Evolutionary conservation across 495 filamentous ascomycete species (phyloP), one percentile per base, ranked within the genome.

Genomic region (Penicillium manginii): DNA sequence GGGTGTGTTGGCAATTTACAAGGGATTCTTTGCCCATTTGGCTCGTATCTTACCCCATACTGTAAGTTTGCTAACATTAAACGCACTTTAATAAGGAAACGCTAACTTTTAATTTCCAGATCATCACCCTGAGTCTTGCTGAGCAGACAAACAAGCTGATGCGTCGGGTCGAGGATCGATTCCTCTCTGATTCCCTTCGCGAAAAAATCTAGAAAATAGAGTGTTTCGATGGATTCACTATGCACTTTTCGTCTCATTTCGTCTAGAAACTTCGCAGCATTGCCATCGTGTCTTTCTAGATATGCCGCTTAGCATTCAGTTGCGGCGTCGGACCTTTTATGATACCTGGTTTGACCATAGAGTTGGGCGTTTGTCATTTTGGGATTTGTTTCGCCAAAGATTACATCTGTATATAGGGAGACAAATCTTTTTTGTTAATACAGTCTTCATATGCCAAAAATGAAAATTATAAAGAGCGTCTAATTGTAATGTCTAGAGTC

Each of bases 71-170:
- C 33, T 39, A 4, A 17, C 9, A 48, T n/a, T 23, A 15, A 15
- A 40, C 18, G 11, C 17, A 47, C 35, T 22, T 4, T 39, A 26
- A 19, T 26, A 14, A 26, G 10, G n/a, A 19, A 19, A 33, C 33
- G 50, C 60, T 69, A 59, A 70, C 33, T 55, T 56, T 29, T 61
- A 15, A 1, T 32, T 32, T 57, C 15, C 59, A 88, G 89, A 86
- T 97, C 71, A 72, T 97, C 66, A 97, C 91, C 1, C 84, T 99
- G 62, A 94, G 85, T 62, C 79, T 99, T 69, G 94, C 94, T 9
- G 94, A 99, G 73, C 94, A 98, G 77, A 99, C 94, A 1, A 98
- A 93, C 73, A 98, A 96, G 78, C 67, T 92, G 21, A 85, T 98
- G 75, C 81, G 87, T 61, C 86, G 83, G 68, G 70, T 96, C 17